Base-by-base conservation (phyloP, 2,329 filamentous ascomycete genomes). In the Hypoxylon sp. region DNA sequence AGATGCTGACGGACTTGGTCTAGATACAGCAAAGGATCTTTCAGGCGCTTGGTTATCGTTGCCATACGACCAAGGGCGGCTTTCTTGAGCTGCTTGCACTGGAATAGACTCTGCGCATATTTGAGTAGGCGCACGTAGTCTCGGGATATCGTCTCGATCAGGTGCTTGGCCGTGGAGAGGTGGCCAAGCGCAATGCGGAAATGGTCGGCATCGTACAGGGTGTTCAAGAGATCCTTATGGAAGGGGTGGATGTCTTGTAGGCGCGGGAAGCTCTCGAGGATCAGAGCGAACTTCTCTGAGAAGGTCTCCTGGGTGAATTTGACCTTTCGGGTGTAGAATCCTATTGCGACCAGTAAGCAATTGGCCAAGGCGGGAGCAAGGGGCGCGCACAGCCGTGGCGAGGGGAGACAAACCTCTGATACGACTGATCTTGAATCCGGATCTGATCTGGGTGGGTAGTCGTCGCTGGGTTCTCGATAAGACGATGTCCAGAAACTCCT, bases 241-340 rank as follows among this genome's bases (percentile, higher is more conserved):
- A 97, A 97, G 56, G 94, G 94, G 77, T 97, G 94, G 76, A 97
- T 94, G 77, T 99, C 95, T 77, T 93, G 89, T 56, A 99, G 85
- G 61, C 94, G 88, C 57, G 95, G 95, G 75, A 99, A 97, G 73
- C 91, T 92, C 78, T 97, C 92, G 74, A 98, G 88, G 74, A 97
- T 97, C 64, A 89, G 87, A 70, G 88, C 88, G 70, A 99, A 89
- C 81, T 98, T 98, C 79, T 99, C 95, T 69, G 89, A 89, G 79
- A 97, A 97, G 43, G 94, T 98, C 82, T 99, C 95, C 76, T 94
- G 90, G 5, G 95, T 97, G 81, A 93, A 99, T 81, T 98, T 98
- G 85, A 97, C 94, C 81, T 98, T 98, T 78, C 95, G 86, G 47
- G 94, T 97, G 80, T 98, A 98, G 82, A 98, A 98, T 51, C 64